These are phyloP conservation scores for Verticillium tricorpus DNA, from an alignment of 2,329 filamentous ascomycete species.

Conservation along the genomic window DNA sequence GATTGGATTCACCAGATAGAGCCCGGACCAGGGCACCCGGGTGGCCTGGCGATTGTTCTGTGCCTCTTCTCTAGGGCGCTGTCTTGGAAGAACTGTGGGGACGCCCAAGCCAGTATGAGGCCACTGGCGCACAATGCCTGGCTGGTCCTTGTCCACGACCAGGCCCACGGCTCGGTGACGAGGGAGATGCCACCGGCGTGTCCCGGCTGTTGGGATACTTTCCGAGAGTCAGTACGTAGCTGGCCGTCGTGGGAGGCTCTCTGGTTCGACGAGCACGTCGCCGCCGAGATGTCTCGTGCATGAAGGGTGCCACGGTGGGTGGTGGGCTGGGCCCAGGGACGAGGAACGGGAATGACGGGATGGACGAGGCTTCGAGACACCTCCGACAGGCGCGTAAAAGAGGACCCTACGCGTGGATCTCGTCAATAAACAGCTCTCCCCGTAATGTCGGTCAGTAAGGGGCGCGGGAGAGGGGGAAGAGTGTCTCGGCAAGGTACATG, in stretches of 20 bases:
- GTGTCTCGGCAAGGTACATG: not conserved
- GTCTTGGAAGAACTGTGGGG: too few species aligned
- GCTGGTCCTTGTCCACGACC: not conserved
- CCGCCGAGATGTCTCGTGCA: not conserved
- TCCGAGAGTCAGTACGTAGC: not conserved
- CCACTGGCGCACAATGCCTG: too few species aligned
- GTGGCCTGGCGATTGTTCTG: not conserved
- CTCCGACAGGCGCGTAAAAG: not conserved
- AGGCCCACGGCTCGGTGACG: not conserved
- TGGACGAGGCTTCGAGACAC: not conserved
- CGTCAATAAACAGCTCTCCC: not conserved
- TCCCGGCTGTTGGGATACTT: not conserved
- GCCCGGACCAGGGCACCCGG: too few species aligned
- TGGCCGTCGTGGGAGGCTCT: not conserved
- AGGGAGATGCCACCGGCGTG: not conserved
- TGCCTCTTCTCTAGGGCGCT: not conserved
- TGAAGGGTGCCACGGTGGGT: not conserved
- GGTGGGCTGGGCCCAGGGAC: not conserved
- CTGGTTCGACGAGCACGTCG: not conserved
- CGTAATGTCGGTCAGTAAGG: not conserved
- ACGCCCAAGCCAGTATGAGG: too few species aligned
- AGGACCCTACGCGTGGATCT: not conserved
- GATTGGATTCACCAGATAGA: not conserved
- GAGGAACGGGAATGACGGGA: not conserved
- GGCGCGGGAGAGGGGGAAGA: not conserved